Base-by-base conservation (phyloP, 768 basidiomycete species). In the Boletus reticuloceps region DNA sequence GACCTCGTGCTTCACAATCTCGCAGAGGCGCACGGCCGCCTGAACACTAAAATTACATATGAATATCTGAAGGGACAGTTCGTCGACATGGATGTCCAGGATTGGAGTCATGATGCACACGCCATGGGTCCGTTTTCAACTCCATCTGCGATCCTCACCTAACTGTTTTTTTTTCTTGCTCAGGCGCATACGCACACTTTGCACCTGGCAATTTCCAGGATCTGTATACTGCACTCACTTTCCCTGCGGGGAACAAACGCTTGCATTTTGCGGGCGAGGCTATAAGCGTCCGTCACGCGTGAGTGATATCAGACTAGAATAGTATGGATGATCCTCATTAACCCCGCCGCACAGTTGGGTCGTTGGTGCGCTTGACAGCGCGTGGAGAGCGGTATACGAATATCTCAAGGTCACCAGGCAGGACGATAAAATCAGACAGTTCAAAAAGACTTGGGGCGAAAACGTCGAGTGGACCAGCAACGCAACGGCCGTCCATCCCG, bases 121-220 rank as follows among this genome's bases (percentile, higher is more conserved):
- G 58, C 74, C 0, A 70, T 74, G 66, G 76, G 77, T 77, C 34
- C 34, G 68, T 59, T 5, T 19, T 27, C 10, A 0, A 7, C 40
- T 3, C 7, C 8, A 5, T 20, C 20, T 2, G 6, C 7, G 6
- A 13, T 36, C 19, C 17, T 46, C 16, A 2, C 22, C 25, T 46
- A 10, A 54, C 19, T 11, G 0, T 20, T 20, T 31, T 22, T 49
- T 14, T 48, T n/a, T 48, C 10, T 11, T 14, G n/a, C 32, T 9
- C 45, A 75, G 77, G 77, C 45, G 74, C 74, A 5, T 77, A 66
- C 52, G 78, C 76, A 0, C 62, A 61, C 58, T 79, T 79, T 42
- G 70, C 69, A 0, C 77, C 79, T 8, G 76, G 76, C 10, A 54
- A 75, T n/a, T 78, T 76, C 50, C 53, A 58, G 9, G 55, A 67